Evolutionary conservation across 345 rosid genomes (phyloP).

Genomic region (Eucalyptus tenuipes): DNA sequence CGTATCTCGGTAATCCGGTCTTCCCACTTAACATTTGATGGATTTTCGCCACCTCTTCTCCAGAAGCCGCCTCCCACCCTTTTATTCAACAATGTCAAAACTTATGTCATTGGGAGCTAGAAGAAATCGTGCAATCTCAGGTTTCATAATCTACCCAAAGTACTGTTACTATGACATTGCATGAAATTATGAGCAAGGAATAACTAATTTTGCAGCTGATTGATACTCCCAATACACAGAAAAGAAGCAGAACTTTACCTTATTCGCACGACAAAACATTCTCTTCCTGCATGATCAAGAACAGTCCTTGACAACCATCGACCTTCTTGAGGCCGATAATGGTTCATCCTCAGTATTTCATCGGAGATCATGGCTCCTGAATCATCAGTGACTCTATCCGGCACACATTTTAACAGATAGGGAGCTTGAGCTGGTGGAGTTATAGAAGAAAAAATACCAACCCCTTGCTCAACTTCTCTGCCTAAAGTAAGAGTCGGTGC

Average conservation of each 20-base stretch:
- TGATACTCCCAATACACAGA: background rate
- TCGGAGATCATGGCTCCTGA: slow-evolving; percentile 92
- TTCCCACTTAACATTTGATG: slow-evolving; percentile 54
- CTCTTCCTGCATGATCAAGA: slow-evolving; percentile 84
- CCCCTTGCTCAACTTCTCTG: slow-evolving; percentile 28
- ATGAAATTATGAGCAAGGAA: background rate
- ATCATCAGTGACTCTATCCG: slow-evolving; percentile 86
- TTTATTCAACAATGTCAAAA: background rate
- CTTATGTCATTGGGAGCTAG: background rate
- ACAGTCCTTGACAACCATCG: slow-evolving; percentile 92
- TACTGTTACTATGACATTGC: background rate
- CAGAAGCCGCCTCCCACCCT: slow-evolving; percentile 80
- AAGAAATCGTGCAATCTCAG: background rate
- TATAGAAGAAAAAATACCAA: slow-evolving; percentile 44
- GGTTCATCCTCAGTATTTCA: slow-evolving; percentile 53
- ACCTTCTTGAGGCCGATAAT: slow-evolving; percentile 74
- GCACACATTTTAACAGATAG: slow-evolving; percentile 76
- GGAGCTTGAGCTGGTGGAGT: slow-evolving; percentile 90
- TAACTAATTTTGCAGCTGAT: background rate
- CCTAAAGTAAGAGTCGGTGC: slow-evolving; percentile 46
- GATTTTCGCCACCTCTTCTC: slow-evolving; percentile 79
- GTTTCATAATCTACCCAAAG: background rate
- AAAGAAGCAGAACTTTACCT: slow-evolving; percentile 22
- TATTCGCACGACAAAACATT: slow-evolving; percentile 67
- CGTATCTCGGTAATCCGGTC: slow-evolving; percentile 71